Conservation (phyloP, 2,329 filamentous ascomycete species). For the Microsporum canis region DNA sequence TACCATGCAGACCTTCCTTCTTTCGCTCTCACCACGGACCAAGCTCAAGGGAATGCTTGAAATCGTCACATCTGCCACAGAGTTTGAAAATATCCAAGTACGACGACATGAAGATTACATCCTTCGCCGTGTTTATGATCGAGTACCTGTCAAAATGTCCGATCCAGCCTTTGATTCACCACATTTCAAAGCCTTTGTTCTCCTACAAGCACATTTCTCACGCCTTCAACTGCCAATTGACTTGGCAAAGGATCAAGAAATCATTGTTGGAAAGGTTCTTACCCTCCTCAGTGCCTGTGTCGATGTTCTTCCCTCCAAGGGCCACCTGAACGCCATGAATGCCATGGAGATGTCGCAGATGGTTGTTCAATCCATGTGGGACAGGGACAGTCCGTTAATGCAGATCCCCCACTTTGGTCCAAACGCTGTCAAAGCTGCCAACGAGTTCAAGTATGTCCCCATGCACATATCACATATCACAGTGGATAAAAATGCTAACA, state of each 20-base stretch:
- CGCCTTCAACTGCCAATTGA: constrained; percentile 94
- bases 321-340: constrained; percentile 91
- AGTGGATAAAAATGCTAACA: constrained; percentile 20
- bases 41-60: constrained; percentile 96
- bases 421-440: constrained; percentile 70
- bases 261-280: constrained; percentile 72
- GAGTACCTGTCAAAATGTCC: constrained; percentile 88
- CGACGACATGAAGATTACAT: constrained; percentile 82
- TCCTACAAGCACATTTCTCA: constrained; percentile 94
- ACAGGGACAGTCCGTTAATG: constrained; percentile 89
- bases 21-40: constrained; percentile 76
- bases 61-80: constrained; percentile 90
- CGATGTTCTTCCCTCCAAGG: constrained; percentile 89
- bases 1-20: constrained; percentile 96
- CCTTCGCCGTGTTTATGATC: constrained; percentile 84
- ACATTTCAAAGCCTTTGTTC: constrained; percentile 96
- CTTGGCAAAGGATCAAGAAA: constrained; percentile 87
- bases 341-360: constrained; percentile 99
- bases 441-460: constrained; percentile 57
- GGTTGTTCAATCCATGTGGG: constrained; percentile 99
- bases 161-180: constrained; percentile 80
- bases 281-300: constrained; percentile 84
- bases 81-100: constrained; percentile 92
- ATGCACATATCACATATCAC: neutral
- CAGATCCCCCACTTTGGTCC: constrained; percentile 92